Evolutionary conservation across 352 stramenopile genomes (phyloP).

Genomic region (Pythium guiyangense): DNA sequence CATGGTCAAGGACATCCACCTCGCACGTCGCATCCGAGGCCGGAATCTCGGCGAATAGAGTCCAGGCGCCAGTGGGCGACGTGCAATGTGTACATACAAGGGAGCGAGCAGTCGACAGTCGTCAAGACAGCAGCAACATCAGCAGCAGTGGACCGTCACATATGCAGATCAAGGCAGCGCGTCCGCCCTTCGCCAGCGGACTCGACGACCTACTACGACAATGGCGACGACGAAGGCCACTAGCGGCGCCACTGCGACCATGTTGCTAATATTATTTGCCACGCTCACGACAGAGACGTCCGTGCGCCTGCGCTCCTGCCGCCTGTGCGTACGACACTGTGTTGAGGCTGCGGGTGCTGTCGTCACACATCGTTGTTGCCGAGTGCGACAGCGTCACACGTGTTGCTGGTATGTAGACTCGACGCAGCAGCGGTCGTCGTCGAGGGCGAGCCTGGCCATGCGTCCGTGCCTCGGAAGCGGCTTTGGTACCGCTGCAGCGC

Average conservation of each 20-base stretch:
- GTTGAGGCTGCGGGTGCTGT: no score
- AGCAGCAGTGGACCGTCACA: no score
- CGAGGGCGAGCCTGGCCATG: slow-evolving; percentile 59
- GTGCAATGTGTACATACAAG: slow-evolving; percentile 11
- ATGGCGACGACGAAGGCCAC: background rate
- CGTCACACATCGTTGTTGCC: no score
- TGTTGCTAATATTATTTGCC: no score
- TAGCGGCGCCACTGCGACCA: background rate
- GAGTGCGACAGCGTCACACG: no score
- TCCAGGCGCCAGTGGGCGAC: background rate
- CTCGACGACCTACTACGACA: no score
- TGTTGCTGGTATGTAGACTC: no score
- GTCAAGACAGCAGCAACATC: background rate
- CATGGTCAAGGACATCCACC: slow-evolving; percentile 94
- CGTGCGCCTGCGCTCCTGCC: no score
- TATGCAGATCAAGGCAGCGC: background rate
- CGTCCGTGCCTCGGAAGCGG: slow-evolving; percentile 47
- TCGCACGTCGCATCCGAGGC: slow-evolving; percentile 90
- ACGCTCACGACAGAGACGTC: no score
- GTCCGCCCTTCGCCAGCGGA: background rate
- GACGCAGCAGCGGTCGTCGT: no score
- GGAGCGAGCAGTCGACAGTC: background rate
- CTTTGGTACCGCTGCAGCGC: slow-evolving; percentile 65
- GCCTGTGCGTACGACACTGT: no score
- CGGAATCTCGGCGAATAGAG: slow-evolving; percentile 55